Base-by-base conservation (phyloP, 2,329 filamentous ascomycete species). In the Fusarium begoniae region DNA sequence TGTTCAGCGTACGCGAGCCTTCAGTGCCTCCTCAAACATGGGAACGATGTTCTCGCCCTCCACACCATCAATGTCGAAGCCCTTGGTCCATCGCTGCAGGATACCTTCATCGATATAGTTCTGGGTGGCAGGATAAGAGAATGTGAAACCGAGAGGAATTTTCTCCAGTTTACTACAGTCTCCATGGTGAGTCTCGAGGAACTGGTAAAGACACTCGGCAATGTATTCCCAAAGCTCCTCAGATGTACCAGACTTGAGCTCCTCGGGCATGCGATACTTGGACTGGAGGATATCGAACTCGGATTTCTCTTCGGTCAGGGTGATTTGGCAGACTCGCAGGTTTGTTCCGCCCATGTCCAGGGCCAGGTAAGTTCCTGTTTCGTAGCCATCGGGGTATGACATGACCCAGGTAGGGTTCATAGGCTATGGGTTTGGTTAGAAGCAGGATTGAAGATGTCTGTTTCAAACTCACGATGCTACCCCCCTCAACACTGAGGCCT, bases 361-460 rank as follows among this genome's bases (percentile, higher is more conserved):
- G 63, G 96, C 95, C 44, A 98, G 87, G 82, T 91, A 98, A 20
- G 92, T 96, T 70, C 96, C 96, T 14, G 91, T 93, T 83, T 98
- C 96, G 75, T 95, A 84, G 74, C 96, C 96, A 80, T 92, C 93
- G 28, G 96, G 96, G 82, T 94, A 94, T 53, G 90, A 90, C 91
- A 97, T 95, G 73, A 97, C 95, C 96, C 96, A 98, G 63, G 95
- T 97, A 67, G 96, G 93, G 85, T 98, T 98, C 96, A 98, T 98
- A 69, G 96, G 95, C 94, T 97, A 54, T 12, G 37, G 11, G 26
- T 15, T n/a, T 17, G 50, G 81, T 70, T 79, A 80, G 66, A 60
- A 41, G 26, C 8, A 26, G 32, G 17, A 32, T 59, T 26, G 17
- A 8, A 45, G n/a, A 14, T 45, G 35, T 40, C 5, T 22, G 17